Base-by-base conservation (phyloP, 1,139 yeast species). In the Groenewaldozyma auringiensis region DNA sequence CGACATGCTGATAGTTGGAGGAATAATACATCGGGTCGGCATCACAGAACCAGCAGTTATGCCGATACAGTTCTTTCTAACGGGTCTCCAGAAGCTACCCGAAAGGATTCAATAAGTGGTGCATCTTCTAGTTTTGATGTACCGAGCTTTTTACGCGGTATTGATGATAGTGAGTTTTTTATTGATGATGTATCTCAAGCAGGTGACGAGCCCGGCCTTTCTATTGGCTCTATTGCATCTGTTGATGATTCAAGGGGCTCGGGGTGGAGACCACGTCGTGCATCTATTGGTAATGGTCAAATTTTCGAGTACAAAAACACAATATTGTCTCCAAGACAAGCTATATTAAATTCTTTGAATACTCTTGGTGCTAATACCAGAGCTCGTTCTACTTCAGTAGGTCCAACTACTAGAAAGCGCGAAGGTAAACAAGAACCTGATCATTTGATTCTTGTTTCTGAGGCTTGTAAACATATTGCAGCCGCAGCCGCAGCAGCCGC, bases 381-480 rank as follows among this genome's bases (percentile, higher is more conserved):
- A 6, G 14, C 14, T 32, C 36, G 36, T 11, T 32, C 36, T 11
- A n/a, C 13, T 14, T 32, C 36, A 9, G 17, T 11, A 6, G 36
- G 17, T 8, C 17, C 36, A 8, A 11, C 36, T 8, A 8, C 14
- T 8, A 32, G 14, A 11, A 9, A 17, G 36, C 9, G 16, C 9
- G 17, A 17, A 32, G 36, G 36, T 17, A 31, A 43, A 31, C 53
- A 55, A 18, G 58, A 55, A 22, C 59, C 62, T 4, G 88, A 83
- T 57, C 92, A 83, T 59, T 72, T 79, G 54, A 72, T 83, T 48
- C 69, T 84, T 34, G 87, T 83, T 21, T 85, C 81, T 59, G 75
- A 83, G 56, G 94, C 94, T 1, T 84, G 94, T 61, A 78, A 92
- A 52, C 92, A 83, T 62, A 81, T 84, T 60, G 92, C 94, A 0